phyloP scores from a whole-genome alignment of 805 yeast species.

The Metschnikowia proteae region DNA sequence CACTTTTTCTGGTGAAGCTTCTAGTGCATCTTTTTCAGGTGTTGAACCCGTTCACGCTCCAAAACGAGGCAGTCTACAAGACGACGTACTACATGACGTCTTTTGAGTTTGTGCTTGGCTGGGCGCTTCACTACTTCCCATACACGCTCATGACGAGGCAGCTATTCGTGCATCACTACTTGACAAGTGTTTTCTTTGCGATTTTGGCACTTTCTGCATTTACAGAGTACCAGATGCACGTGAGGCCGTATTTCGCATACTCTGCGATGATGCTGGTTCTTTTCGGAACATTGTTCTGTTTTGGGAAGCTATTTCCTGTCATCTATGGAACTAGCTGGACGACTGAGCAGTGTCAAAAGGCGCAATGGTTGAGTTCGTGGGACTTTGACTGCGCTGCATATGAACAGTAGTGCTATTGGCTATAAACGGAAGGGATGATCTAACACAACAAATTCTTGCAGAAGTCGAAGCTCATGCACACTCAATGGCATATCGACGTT shows the following conservation, averaged over 20 bases:
- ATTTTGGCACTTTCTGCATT: conserved; percentile 43
- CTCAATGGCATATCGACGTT: too few relatives aligned
- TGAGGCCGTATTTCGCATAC: conserved; percentile 25
- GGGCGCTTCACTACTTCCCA: conserved; percentile 56
- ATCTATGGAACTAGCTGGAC: conserved; percentile 49
- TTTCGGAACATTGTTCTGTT: conserved; percentile 24
- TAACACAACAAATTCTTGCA: too few relatives aligned
- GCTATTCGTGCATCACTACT: conserved; percentile 44
- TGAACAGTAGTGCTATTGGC: background rate
- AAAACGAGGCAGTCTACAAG: conserved; percentile 13
- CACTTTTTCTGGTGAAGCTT: conserved; percentile 22
- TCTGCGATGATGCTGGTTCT: conserved; percentile 19
- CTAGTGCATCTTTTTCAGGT: conserved; percentile 19
- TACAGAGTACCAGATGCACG: conserved; percentile 38
- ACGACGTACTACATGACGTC: conserved; percentile 20
- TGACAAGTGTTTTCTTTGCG: conserved; percentile 49
- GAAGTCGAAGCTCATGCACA: too few relatives aligned
- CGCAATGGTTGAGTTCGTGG: conserved; percentile 40
- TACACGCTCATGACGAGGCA: conserved; percentile 42
- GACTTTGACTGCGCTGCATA: conserved; percentile 37
- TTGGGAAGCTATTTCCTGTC: conserved; percentile 34
- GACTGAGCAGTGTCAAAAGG: conserved; percentile 32
- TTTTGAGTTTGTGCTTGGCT: conserved; percentile 50
- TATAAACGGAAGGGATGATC: too few relatives aligned
- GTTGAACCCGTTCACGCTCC: conserved; percentile 30